Percentiles rank a stretch among this genome's conserved stretches.
Evolutionary conservation across 768 basidiomycete genomes (phyloP).

Genomic region (Filobasidium floriforme): DNA sequence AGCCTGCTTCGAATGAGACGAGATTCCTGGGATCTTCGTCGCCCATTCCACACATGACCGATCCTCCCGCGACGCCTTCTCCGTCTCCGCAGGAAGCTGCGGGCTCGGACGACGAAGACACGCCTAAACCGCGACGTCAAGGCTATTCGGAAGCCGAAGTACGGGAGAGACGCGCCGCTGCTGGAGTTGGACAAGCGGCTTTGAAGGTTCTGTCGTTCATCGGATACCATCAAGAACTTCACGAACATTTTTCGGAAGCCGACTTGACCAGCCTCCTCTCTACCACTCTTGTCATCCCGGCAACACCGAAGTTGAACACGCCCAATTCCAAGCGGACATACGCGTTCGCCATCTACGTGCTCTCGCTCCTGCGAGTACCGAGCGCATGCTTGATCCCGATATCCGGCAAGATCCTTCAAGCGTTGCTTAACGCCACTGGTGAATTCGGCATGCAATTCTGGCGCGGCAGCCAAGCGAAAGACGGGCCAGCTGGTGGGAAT

Average conservation of each 20-base stretch:
- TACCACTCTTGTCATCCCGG: conserved; percentile 35
- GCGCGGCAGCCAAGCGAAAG: conserved; percentile 22
- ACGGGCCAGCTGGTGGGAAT: conserved; percentile 24
- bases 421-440: conserved; percentile 30
- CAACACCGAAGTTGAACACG: conserved; percentile 38
- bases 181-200: conserved; percentile 37
- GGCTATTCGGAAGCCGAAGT: conserved; percentile 43
- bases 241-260: conserved; percentile 33
- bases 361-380: conserved; percentile 34
- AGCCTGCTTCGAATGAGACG: conserved; percentile 12
- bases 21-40: conserved; percentile 9
- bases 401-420: conserved; percentile 35
- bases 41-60: not conserved
- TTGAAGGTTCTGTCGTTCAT: conserved; percentile 34
- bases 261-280: conserved; percentile 34
- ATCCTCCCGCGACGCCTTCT: conserved; percentile 11
- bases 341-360: conserved; percentile 33
- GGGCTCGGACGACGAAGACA: not conserved
- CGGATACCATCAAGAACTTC: conserved; percentile 28
- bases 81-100: conserved; percentile 13
- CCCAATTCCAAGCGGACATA: conserved; percentile 41
- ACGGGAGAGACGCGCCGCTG: conserved; percentile 36
- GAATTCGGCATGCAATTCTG: conserved; percentile 14
- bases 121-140: conserved; percentile 20
- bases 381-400: conserved; percentile 28